A percentile compares a stretch with the other conserved stretches of the same genome.
Evolutionary conservation across 2,329 filamentous ascomycete genomes (phyloP).

Genomic region (Dactylellina drechsleri): DNA sequence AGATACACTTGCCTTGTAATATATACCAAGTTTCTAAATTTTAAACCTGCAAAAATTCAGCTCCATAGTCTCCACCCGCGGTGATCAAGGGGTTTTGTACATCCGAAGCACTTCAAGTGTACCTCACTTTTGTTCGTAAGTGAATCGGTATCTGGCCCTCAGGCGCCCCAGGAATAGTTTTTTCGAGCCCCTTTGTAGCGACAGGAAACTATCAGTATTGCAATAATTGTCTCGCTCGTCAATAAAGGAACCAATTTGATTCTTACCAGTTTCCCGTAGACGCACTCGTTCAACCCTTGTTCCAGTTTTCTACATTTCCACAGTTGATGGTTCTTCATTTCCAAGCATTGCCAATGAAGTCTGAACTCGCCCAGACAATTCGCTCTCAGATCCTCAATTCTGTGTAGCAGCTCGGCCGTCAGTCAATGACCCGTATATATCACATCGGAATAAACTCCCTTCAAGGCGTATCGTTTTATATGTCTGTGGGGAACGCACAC

Average conservation of each 20-base stretch:
- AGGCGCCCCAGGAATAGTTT: conserved; percentile 79
- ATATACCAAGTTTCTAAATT: no score
- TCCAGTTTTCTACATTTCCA: conserved; percentile 93
- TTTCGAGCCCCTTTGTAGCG: conserved; percentile 75
- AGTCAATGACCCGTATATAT: background rate
- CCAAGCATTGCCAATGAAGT: conserved; percentile 92
- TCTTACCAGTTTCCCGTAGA: conserved; percentile 91
- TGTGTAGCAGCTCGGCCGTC: conserved; percentile 62
- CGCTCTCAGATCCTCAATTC: conserved; percentile 94
- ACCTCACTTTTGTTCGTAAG: conserved; percentile 62
- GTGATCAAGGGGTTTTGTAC: no score
- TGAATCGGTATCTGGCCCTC: conserved; percentile 77
- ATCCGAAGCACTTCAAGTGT: conserved; percentile 1
- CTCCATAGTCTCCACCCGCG: background rate
- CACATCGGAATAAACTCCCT: background rate
- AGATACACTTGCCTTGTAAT: conserved; percentile 19
- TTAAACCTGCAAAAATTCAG: conserved; percentile 4
- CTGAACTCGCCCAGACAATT: conserved; percentile 91
- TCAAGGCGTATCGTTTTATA: conserved; percentile 2
- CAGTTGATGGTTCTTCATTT: conserved; percentile 96
- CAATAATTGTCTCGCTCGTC: background rate
- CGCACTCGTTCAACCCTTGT: conserved; percentile 91
- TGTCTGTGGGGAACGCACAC: conserved; percentile 72
- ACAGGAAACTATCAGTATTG: conserved; percentile 1
- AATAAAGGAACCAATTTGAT: background rate